These are phyloP conservation scores for Saturnispora halmiae DNA, from an alignment of 805 yeast genomes.

Conservation along the genomic window DNA sequence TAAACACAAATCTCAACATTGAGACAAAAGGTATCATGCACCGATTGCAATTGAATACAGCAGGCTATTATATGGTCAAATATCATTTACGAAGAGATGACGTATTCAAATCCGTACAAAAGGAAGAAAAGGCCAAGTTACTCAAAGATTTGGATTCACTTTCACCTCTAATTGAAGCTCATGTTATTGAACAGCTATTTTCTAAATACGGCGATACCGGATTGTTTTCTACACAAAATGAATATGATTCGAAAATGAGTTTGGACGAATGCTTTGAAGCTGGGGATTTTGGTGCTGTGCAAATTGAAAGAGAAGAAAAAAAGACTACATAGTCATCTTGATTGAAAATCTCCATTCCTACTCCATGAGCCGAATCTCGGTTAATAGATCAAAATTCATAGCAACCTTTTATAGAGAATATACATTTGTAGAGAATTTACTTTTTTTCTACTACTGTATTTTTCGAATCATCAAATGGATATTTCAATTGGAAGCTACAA, in stretches of 20 bases:
- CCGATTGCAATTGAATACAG: background rate
- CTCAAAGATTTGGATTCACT: background rate
- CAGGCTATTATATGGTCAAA: conserved; percentile 5
- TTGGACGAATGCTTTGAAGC: conserved; percentile 6
- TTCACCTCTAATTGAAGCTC: conserved; percentile 1
- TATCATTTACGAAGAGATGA: background rate
- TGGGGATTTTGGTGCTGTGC: conserved; percentile 7
- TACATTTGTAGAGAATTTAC: no score
- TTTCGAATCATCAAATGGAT: conserved; percentile 9
- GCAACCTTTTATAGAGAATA: no score
- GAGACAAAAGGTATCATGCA: background rate
- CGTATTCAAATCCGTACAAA: background rate
- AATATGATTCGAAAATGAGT: background rate
- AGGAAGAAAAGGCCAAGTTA: background rate
- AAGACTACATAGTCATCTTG: no score
- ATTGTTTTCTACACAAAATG: background rate
- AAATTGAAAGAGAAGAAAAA: conserved; percentile 2
- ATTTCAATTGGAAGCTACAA: conserved; percentile 9
- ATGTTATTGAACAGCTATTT: background rate
- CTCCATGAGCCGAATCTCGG: no score
- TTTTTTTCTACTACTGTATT: background rate
- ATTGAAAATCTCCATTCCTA: no score
- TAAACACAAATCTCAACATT: background rate
- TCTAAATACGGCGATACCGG: background rate
- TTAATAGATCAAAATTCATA: no score